Base-by-base conservation (phyloP, 2,329 filamentous ascomycete species). In the Ascochyta viciae-villosae region DNA sequence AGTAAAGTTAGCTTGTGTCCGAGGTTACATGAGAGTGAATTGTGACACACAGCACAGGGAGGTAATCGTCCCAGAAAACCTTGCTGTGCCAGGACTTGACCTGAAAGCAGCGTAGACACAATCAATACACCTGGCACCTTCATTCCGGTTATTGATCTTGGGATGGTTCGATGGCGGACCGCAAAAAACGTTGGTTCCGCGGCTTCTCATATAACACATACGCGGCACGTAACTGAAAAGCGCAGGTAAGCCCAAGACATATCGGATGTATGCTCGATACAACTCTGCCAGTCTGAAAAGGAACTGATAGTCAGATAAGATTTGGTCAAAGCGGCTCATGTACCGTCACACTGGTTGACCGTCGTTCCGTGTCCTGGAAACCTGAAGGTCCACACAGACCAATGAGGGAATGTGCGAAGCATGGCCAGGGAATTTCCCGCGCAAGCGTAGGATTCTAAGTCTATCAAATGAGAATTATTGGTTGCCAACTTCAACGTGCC, bases 51-150 rank as follows among this genome's bases (percentile, higher is more conserved):
- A 31, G 64, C 58, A 49, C 64, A 65, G 10, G 34, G 29, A 13
- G 64, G 64, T 7, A 67, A 24, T 35, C 38, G 49, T 2, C 33
- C 35, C 6, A 63, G 29, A 12, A 65, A 61, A 8, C 60, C 54
- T 38, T 60, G 52, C 55, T 65, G 64, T n/a, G 64, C 53, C 37
- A 62, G n/a, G 29, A 53, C 50, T 19, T 49, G 45, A 33, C 45
- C 29, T 10, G 48, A 37, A 3, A 61, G 31, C 10, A 52, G 27
- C 3, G 45, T 26, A 15, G 51, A 27, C 3, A 35, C n/a, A 24
- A 54, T 22, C 19, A 63, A 4, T 9, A 45, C 16, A 23, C 43
- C 6, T 13, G 37, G 39, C 15, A 57, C 3, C 43, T 38, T 61
- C 64, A 65, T 66, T 44, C n/a, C 49, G 9, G 5, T 27, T 19